phyloP scores from a whole-genome alignment of 106 monocot species.

The Agapanthus africanus region DNA sequence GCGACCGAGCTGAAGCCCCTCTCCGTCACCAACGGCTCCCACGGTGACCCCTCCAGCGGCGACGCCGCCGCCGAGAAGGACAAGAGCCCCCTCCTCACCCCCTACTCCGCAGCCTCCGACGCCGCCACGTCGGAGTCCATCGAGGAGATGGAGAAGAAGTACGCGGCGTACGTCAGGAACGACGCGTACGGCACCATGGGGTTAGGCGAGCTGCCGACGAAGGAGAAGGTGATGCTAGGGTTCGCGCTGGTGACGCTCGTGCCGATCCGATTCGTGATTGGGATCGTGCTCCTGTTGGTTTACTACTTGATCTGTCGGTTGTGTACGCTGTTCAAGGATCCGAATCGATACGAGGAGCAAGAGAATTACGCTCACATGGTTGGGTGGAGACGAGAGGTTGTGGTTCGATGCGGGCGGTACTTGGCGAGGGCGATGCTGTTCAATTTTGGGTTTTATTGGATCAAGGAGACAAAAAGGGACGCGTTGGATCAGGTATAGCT shows the following conservation, averaged over 20 bases:
- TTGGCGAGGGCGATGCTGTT: conserved; percentile 62
- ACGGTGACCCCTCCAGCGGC: not conserved
- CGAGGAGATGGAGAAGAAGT: conserved; percentile 58
- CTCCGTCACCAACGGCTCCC: no score
- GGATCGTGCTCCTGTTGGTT: conserved; percentile 38
- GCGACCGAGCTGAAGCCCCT: conserved; percentile 7
- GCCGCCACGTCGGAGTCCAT: conserved; percentile 12
- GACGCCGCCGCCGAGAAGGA: no score
- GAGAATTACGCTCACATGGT: conserved; percentile 57
- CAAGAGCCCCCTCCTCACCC: conserved; percentile 23
- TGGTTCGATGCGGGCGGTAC: conserved; percentile 50
- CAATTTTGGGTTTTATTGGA: conserved; percentile 75
- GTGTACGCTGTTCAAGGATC: conserved; percentile 67
- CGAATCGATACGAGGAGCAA: conserved; percentile 44
- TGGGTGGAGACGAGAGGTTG: conserved; percentile 67
- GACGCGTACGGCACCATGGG: conserved; percentile 72
- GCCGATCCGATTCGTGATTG: conserved; percentile 57
- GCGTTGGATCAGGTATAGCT: not conserved
- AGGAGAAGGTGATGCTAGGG: conserved; percentile 44
- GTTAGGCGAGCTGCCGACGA: conserved; percentile 28
- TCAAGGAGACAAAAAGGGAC: conserved; percentile 21
- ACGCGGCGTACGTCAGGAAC: conserved; percentile 58
- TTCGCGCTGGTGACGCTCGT: conserved; percentile 58
- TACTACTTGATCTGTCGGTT: conserved; percentile 76
- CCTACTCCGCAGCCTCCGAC: conserved; percentile 14